Base-by-base conservation (phyloP, 257 asterid genomes). In the Apocynum venetum region DNA sequence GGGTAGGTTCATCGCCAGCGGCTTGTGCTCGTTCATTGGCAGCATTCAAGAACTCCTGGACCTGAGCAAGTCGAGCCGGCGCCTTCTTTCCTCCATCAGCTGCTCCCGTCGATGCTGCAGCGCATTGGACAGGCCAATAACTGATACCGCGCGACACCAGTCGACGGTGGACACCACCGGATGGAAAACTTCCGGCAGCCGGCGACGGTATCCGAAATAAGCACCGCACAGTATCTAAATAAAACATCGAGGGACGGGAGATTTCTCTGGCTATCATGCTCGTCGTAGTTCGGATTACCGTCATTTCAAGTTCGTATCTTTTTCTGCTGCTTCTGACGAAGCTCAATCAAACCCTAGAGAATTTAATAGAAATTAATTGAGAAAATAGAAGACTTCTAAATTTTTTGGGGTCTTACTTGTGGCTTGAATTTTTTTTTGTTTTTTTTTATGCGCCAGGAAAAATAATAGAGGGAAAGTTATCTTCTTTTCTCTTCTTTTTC, bases 21-120 rank as follows among this genome's bases (percentile, higher is more conserved):
- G 86, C 95, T 82, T 86, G 86, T 82, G 90, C 89, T 13, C 97
- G 93, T 79, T 94, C 97, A 80, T 84, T 89, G 2, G 98, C 97
- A 70, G 92, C 93, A 77, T 84, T 65, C 53, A 95, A 79, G 68
- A 91, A 86, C 80, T 92, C 87, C 80, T 91, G 94, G 25, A 95
- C 97, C 90, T 89, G 96, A 75, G 80, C 84, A 56, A 90, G 73
- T 67, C 97, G 87, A 43, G 92, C 85, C 73, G 98, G 92, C 4
- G 91, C 74, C 86, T 90, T 95, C 81, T 87, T 90, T 49, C 80
- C 80, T 43, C 88, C 89, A 71, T 87, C 86, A 35, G 90, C 63
- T 74, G 76, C 67, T 61, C 86, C 63, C 86, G 80, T 82, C 2
- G 82, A 74, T 8, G 78, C 59, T 49, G 94, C 79, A 6, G 89